Base-by-base conservation (phyloP, 805 yeast genomes). In the Schwanniomyces polymorphus region DNA sequence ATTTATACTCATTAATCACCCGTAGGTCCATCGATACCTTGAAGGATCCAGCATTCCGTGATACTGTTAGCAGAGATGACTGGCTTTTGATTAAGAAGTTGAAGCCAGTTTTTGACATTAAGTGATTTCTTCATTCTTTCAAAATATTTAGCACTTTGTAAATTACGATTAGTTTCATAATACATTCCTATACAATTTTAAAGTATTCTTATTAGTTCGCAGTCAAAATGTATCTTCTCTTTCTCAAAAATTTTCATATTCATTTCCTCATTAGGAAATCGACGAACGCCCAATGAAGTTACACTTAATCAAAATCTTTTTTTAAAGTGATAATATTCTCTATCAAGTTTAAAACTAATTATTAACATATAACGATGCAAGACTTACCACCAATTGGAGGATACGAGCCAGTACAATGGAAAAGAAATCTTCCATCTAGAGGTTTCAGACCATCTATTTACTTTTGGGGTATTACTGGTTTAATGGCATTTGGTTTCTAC, bases 21-120 rank as follows among this genome's bases (percentile, higher is more conserved):
- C 84, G 99, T 78, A 88, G 78, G 69, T 88, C 97, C 29, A 91
- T 94, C 58, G 97, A 94, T 67, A 88, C 96, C n/a, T 82, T 94
- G 79, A 94, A 94, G 75, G 99, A 94, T 61, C 95, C 97, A 37
- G 97, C 98, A 4, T 94, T 94, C 84, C 83, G 99, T 71, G 92
- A 88, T 59, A 82, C 88, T 51, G 99, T 94, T 52, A 78, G 92
- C 41, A 85, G 97, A 69, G 96, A 91, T 41, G 99, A 94, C 69
- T 94, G 99, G 99, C 64, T 92, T 50, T 78, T 94, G 67, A 78
- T 94, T 62, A 88, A 88, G 77, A 85, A 87, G 62, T 80, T 94
- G 72, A 94, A 94, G 74, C 82, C 91, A 40, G 80, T 89, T 40
- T 88, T 94, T 60, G 96, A 89, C 64, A 92, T 94, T 56, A 81